These are phyloP conservation scores for Citrullus mucosospermus DNA, from an alignment of 306 rosid genomes.

Conservation along the genomic window DNA sequence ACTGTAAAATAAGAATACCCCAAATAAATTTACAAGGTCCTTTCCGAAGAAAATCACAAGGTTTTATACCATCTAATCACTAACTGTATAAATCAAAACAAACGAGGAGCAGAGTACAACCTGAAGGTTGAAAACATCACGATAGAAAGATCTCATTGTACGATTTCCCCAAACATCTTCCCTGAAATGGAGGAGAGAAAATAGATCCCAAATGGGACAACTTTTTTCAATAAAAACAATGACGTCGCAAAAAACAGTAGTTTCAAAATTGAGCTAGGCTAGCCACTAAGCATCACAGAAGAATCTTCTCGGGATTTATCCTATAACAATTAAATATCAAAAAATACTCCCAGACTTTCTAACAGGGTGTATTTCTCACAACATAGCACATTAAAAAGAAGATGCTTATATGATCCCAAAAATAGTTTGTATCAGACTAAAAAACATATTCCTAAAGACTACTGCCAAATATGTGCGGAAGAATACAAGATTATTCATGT, in stretches of 20 bases:
- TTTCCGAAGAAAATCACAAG: neutral
- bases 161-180: constrained; percentile 49
- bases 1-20: neutral
- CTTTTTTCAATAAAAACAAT: neutral
- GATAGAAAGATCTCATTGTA: constrained; percentile 69
- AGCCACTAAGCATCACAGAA: neutral
- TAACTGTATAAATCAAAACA: neutral
- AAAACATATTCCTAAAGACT: neutral
- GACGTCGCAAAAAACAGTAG: neutral
- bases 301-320: neutral
- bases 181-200: constrained; percentile 38
- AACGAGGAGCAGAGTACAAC: constrained; percentile 27
- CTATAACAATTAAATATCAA: neutral
- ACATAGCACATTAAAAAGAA: neutral
- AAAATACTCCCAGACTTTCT: neutral
- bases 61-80: neutral
- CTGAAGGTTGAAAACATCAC: constrained; percentile 69
- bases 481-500: neutral
- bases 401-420: neutral
- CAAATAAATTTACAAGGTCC: neutral
- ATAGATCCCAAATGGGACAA: constrained; percentile 1
- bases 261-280: neutral
- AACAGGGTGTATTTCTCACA: neutral
- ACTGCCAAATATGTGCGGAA: neutral
- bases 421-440: neutral